phyloP scores from a whole-genome alignment of 768 basidiomycete species.

The Gautieria morchelliformis region DNA sequence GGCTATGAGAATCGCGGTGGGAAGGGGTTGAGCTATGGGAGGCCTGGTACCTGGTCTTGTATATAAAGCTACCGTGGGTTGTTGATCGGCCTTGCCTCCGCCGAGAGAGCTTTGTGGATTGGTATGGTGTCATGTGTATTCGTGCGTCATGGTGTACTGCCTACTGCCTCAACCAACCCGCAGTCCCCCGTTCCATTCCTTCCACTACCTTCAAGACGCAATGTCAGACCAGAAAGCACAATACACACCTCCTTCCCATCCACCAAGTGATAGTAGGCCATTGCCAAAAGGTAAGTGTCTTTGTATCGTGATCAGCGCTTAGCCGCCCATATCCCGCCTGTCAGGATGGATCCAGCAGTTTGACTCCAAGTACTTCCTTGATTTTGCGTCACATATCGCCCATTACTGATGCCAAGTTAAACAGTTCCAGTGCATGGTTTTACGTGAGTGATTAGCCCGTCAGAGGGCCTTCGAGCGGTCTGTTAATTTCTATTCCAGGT shows the following conservation, averaged over 20 bases:
- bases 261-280: slow-evolving; percentile 4
- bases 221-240: slow-evolving; percentile 7
- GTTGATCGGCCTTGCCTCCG: too few species aligned
- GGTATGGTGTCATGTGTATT: background rate
- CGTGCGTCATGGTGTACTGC: background rate
- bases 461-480: background rate
- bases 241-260: slow-evolving; percentile 1
- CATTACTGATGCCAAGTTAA: background rate
- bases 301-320: background rate
- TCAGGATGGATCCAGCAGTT: slow-evolving; percentile 8
- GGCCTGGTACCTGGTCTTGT: too few species aligned
- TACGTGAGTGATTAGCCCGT: background rate
- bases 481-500: slow-evolving; percentile 30
- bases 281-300: slow-evolving; percentile 5
- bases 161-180: background rate
- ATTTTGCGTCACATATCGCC: background rate
- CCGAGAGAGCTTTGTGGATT: too few species aligned
- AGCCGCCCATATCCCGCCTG: background rate
- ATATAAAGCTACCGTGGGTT: too few species aligned
- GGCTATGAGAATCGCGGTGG: too few species aligned
- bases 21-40: too few species aligned
- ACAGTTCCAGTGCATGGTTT: slow-evolving; percentile 6
- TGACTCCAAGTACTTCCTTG: background rate
- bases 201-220: background rate
- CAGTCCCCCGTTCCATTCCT: too few species aligned